phyloP scores from a whole-genome alignment of 169 alveolate genomes.

The Cystoisospora suis region DNA sequence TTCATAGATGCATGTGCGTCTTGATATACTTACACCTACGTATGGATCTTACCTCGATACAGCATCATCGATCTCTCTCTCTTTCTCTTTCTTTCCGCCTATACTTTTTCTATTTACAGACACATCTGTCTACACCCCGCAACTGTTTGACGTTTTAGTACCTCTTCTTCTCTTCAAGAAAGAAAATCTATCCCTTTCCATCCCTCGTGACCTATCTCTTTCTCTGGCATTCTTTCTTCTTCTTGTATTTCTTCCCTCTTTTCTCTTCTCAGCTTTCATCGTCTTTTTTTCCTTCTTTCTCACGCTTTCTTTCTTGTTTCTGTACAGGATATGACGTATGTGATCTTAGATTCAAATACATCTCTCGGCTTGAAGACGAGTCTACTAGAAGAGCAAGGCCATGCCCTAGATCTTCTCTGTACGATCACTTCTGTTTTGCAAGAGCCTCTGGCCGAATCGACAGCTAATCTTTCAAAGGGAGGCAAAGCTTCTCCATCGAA shows the following conservation, averaged over 20 bases:
- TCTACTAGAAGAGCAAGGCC: slow-evolving; percentile 50
- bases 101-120: too few species aligned
- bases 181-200: too few species aligned
- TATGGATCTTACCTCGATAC: too few species aligned
- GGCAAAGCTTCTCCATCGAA: neutral
- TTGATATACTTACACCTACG: neutral
- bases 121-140: too few species aligned
- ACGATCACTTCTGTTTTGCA: slow-evolving; percentile 38
- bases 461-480: slow-evolving; percentile 5
- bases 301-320: neutral
- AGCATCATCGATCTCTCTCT: too few species aligned
- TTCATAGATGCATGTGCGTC: neutral
- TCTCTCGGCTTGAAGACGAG: slow-evolving; percentile 42
- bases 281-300: neutral
- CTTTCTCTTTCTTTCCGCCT: too few species aligned
- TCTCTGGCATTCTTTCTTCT: too few species aligned
- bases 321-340: slow-evolving; percentile 53
- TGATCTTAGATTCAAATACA: slow-evolving; percentile 13
- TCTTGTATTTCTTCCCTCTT: too few species aligned
- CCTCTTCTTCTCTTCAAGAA: too few species aligned
- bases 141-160: too few species aligned
- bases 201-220: too few species aligned
- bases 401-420: slow-evolving; percentile 51
- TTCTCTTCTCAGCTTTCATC: too few species aligned
- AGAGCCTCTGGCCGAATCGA: slow-evolving; percentile 24